Conservation (phyloP, 73 alveolate species). For the Blepharisma stoltei region DNA sequence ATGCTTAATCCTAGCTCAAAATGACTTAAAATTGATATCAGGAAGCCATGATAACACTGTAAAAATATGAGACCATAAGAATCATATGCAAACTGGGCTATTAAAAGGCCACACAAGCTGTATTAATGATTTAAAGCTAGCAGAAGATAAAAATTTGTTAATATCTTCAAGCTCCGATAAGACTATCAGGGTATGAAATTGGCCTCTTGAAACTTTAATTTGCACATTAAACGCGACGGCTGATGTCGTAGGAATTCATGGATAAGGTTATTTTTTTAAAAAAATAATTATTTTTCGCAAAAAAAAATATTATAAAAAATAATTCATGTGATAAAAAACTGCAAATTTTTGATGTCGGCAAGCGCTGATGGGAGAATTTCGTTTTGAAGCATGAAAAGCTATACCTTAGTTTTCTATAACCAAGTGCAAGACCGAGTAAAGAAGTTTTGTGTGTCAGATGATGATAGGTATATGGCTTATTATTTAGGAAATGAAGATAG, state of each 20-base stretch:
- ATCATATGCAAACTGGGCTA: no score
- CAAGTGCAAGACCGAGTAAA: neutral
- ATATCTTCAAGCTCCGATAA: neutral
- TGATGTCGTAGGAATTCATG: neutral
- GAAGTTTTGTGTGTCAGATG: neutral
- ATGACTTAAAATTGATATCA: no score
- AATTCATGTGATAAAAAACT: neutral
- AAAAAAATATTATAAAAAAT: no score
- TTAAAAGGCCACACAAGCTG: slow-evolving; percentile 12
- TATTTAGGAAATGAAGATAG: neutral
- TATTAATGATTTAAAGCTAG: neutral
- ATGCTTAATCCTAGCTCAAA: no score
- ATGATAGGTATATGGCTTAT: neutral
- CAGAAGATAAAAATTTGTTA: neutral
- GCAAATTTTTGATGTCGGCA: neutral
- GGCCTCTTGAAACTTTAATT: no score
- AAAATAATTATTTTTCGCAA: no score
- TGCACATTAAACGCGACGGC: no score
- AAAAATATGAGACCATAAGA: no score
- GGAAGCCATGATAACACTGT: no score
- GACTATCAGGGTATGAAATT: slow-evolving; percentile 16
- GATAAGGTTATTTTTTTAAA: no score
- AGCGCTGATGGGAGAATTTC: neutral
- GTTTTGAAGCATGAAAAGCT: slow-evolving; percentile 14
- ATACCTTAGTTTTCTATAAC: neutral